Evolutionary conservation across 345 rosid genomes (phyloP), one percentile per base, ranked within the genome.

Genomic region (Gynandropsis gynandra): DNA sequence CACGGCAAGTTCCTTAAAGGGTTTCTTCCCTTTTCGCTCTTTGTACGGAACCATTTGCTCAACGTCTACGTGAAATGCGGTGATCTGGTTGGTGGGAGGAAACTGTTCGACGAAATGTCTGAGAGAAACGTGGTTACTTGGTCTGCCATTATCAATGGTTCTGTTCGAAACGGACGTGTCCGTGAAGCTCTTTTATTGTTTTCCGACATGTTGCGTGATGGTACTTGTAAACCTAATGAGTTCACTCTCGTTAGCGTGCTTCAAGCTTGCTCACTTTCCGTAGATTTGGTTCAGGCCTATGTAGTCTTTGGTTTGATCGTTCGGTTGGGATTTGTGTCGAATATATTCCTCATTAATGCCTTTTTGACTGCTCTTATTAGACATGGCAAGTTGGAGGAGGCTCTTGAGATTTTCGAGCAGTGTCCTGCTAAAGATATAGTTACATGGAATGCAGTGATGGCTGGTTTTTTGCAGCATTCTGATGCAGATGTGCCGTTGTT

Each of bases 41-140:
- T 63, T 42, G 62, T 74, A 32, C 50, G 47, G 34, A 80, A 80
- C 43, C 76, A 74, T 29, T 10, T 72, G 41, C 73, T 80, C 41
- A 74, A 65, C 40, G 34, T 70, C 33, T 80, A 76, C 36, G 18
- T 51, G 9, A 80, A 72, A 58, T 69, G 62, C 15, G 70, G 74
- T 6, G 59, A 58, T 21, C 36, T 60, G 3, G 27, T 7, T 7
- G 43, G 45, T 31, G 80, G 66, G 10, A 35, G 41, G 56, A 52
- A 65, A 7, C 41, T 76, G 70, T 80, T 80, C 68, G 78, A 76
- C 11, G 65, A 72, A 80, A 80, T 74, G 74, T 73, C 72, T 29
- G 47, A 61, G 4, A 51, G 74, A 21, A 76, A 80, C 32, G 74
- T 70, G 4, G 78, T 80, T 24, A 71, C 82, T 1, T 80, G 77